phyloP scores from a whole-genome alignment of 2,329 filamentous ascomycete species.

The Purpureocillium takamizusanense region DNA sequence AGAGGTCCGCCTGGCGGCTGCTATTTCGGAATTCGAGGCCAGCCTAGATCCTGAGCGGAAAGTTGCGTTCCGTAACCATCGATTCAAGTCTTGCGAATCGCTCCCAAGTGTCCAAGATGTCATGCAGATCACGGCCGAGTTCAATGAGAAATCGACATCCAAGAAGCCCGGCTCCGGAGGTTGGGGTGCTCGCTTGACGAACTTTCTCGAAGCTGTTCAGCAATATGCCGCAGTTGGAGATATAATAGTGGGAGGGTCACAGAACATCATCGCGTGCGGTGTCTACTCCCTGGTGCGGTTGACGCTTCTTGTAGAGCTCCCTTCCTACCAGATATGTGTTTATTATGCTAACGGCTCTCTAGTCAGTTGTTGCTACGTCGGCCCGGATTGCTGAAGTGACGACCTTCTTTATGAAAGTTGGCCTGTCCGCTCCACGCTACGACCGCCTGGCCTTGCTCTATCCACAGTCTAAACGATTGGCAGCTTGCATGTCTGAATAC shows the following conservation, averaged over 20 bases:
- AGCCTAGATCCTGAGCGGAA: conserved; percentile 26
- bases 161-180: conserved; percentile 15
- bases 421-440: conserved; percentile 29
- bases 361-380: conserved; percentile 20
- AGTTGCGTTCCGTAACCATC: conserved; percentile 14
- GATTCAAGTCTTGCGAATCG: conserved; percentile 7
- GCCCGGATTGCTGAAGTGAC: conserved; percentile 30
- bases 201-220: conserved; percentile 29
- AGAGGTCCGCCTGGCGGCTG: conserved; percentile 30
- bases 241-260: conserved; percentile 26
- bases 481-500: conserved; percentile 28
- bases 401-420: conserved; percentile 27
- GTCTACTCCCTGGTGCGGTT: conserved; percentile 35
- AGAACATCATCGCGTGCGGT: conserved; percentile 33
- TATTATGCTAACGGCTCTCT: background rate
- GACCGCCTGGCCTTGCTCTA: conserved; percentile 29
- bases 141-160: conserved; percentile 15
- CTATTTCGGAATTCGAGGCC: conserved; percentile 28
- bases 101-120: conserved; percentile 24
- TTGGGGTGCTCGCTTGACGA: conserved; percentile 30
- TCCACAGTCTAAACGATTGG: conserved; percentile 24
- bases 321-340: background rate
- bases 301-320: conserved; percentile 25
- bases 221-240: conserved; percentile 32
- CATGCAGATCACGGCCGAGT: conserved; percentile 29